A percentile compares a stretch with the other conserved stretches of the same genome.
Evolutionary conservation across 2,329 filamentous ascomycete genomes (phyloP).

Genomic region (Scolecobasidium constrictum): DNA sequence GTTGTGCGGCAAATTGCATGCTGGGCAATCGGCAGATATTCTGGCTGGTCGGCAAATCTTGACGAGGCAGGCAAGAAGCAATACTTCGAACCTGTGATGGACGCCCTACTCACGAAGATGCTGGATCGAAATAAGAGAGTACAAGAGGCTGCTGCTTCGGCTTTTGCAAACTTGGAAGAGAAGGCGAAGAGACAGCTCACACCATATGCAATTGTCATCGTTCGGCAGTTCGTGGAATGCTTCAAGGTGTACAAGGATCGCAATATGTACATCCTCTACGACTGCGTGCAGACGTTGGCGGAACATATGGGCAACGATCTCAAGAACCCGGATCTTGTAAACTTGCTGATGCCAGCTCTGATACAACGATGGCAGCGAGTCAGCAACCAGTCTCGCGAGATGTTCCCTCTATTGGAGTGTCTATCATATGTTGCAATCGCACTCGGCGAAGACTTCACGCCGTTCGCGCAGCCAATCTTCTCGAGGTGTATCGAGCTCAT

Average conservation of each 20-base stretch:
- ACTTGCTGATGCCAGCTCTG: constrained; percentile 83
- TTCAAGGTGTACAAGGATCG: constrained; percentile 95
- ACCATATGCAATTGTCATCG: constrained; percentile 81
- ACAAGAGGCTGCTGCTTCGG: constrained; percentile 89
- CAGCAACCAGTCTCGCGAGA: constrained; percentile 77
- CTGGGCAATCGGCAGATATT: constrained; percentile 93
- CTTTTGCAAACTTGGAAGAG: constrained; percentile 92
- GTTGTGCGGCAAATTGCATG: constrained; percentile 95
- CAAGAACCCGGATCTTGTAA: constrained; percentile 68
- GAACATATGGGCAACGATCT: constrained; percentile 79
- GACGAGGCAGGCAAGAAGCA: constrained; percentile 56
- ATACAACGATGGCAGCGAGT: constrained; percentile 82
- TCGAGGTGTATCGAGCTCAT: constrained; percentile 81
- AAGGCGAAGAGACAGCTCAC: constrained; percentile 72
- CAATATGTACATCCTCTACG: constrained; percentile 98
- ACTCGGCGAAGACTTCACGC: constrained; percentile 69
- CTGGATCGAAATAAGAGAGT: constrained; percentile 96
- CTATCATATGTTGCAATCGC: constrained; percentile 88
- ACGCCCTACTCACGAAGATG: constrained; percentile 89
- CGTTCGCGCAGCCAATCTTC: constrained; percentile 81
- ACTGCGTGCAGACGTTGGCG: constrained; percentile 93
- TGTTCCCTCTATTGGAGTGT: constrained; percentile 93
- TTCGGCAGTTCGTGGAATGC: constrained; percentile 84
- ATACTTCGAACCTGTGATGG: constrained; percentile 95
- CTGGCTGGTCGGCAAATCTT: constrained; percentile 77